phyloP scores from a whole-genome alignment of 1,284 basidiomycete species.

The Trametes sp. region DNA sequence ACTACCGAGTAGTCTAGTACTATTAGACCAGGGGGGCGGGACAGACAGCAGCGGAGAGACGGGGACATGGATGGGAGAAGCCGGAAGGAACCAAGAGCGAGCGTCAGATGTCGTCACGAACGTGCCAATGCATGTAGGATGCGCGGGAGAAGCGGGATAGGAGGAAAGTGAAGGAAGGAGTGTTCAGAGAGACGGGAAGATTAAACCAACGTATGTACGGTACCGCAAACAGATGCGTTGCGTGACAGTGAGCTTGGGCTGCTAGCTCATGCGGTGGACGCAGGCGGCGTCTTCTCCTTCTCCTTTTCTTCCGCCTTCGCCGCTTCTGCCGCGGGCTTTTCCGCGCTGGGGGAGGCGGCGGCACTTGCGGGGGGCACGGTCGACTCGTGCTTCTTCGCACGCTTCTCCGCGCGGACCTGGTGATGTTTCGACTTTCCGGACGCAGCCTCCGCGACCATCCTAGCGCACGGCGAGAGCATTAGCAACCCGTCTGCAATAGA shows the following conservation, averaged over 20 bases:
- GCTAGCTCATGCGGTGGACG: conserved; percentile 12
- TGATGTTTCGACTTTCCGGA: conserved; percentile 68
- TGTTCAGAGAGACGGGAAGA: too few species aligned
- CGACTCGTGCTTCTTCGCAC: conserved; percentile 29
- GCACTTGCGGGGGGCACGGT: neutral
- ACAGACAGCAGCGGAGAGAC: neutral
- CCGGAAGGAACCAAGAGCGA: neutral
- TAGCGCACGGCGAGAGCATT: conserved; percentile 11
- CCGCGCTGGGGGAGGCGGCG: neutral
- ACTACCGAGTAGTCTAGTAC: conserved; percentile 8
- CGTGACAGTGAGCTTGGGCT: neutral
- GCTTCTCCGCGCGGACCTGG: conserved; percentile 44
- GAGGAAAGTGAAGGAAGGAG: too few species aligned
- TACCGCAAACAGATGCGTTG: neutral
- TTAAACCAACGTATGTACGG: neutral
- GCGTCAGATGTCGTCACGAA: too few species aligned
- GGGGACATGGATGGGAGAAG: neutral
- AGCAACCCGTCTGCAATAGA: neutral
- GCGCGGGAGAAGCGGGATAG: too few species aligned
- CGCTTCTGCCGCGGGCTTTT: conserved; percentile 8
- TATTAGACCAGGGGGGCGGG: neutral
- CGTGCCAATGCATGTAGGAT: too few species aligned
- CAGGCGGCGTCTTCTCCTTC: conserved; percentile 19
- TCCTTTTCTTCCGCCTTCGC: too few species aligned
- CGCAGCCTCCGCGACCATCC: conserved; percentile 46